phyloP scores from a whole-genome alignment of 768 basidiomycete genomes.

The Lentinula aciculospora region DNA sequence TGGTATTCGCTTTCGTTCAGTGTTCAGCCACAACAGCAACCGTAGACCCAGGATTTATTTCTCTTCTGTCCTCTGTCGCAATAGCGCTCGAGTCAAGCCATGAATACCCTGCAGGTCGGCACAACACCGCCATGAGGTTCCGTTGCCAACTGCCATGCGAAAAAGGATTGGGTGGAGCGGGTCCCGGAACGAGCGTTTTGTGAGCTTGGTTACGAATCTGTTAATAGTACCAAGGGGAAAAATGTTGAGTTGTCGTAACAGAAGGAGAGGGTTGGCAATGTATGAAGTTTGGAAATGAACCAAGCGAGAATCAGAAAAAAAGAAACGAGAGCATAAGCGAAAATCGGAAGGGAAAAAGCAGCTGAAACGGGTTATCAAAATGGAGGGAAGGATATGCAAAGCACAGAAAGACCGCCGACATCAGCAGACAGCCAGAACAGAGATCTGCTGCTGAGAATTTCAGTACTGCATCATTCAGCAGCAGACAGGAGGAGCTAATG shows the following conservation, averaged over 20 bases:
- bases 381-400: background rate
- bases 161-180: constrained; percentile 80
- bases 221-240: constrained; percentile 2
- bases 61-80: constrained; percentile 67
- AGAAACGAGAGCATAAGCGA: constrained; percentile 10
- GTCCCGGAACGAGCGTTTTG: constrained; percentile 56
- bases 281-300: background rate
- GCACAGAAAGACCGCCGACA: background rate
- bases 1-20: background rate
- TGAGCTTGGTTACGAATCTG: constrained; percentile 87
- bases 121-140: constrained; percentile 73
- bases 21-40: background rate
- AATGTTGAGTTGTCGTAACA: background rate
- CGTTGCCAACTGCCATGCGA: constrained; percentile 70
- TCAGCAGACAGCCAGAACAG: background rate
- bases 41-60: constrained; percentile 51
- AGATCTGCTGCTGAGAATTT: background rate
- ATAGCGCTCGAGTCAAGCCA: constrained; percentile 65
- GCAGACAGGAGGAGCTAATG: background rate
- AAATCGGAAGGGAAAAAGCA: constrained; percentile 3
- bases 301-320: background rate
- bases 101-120: constrained; percentile 73
- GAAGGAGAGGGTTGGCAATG: background rate
- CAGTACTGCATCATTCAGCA: background rate
- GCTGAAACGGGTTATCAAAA: background rate